These are phyloP conservation scores for Ilyonectria destructans DNA, from an alignment of 2,329 filamentous ascomycete species.

Conservation along the genomic window DNA sequence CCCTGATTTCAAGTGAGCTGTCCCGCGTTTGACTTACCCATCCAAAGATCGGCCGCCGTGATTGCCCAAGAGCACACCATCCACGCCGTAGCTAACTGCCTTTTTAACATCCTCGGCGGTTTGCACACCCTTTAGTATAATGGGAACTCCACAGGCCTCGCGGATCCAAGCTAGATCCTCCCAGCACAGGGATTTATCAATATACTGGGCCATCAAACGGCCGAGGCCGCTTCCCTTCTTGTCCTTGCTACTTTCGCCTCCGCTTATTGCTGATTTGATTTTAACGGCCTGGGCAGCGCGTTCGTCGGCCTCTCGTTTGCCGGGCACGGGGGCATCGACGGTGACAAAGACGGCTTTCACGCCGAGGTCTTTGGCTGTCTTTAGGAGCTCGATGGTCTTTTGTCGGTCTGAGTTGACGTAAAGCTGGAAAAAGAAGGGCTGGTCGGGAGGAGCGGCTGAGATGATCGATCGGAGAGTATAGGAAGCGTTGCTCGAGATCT, in stretches of 20 bases:
- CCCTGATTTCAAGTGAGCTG: background rate
- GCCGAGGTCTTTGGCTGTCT: constrained; percentile 57
- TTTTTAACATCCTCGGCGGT: constrained; percentile 67
- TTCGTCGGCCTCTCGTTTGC: constrained; percentile 71
- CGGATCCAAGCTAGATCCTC: constrained; percentile 68
- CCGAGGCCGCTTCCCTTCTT: constrained; percentile 69
- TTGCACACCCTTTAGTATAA: constrained; percentile 71
- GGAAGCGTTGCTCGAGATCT: constrained; percentile 68
- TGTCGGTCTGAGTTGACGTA: constrained; percentile 67
- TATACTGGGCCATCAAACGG: constrained; percentile 65
- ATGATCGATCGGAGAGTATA: constrained; percentile 64
- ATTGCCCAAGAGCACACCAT: constrained; percentile 70
- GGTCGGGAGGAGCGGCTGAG: constrained; percentile 50
- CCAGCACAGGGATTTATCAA: constrained; percentile 68
- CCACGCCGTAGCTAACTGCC: constrained; percentile 63
- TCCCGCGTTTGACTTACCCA: constrained; percentile 48
- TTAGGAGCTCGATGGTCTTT: constrained; percentile 63
- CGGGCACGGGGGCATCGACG: constrained; percentile 69
- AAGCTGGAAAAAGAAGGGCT: constrained; percentile 68
- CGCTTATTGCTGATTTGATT: constrained; percentile 54
- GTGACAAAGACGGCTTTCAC: constrained; percentile 67
- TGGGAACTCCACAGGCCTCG: constrained; percentile 59
- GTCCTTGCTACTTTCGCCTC: constrained; percentile 62
- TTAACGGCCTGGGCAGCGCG: constrained; percentile 64
- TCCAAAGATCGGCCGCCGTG: constrained; percentile 73